Evolutionary conservation across 2,329 filamentous ascomycete genomes (phyloP).

Genomic region (Trichoderma atrobrunneum): DNA sequence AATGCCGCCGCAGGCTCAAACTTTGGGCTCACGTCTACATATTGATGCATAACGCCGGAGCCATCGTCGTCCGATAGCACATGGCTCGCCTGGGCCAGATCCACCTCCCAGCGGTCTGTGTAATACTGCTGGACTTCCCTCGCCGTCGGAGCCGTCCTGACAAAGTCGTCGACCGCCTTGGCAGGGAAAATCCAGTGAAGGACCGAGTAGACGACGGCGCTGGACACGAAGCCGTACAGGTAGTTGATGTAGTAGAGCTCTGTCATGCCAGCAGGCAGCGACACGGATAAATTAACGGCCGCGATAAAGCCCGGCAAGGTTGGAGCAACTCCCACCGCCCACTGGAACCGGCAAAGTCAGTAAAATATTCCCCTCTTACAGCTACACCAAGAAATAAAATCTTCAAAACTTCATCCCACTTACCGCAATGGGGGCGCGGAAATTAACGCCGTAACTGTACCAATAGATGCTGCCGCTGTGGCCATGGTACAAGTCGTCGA

Average conservation of each 20-base stretch:
- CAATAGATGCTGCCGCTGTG: constrained; percentile 37
- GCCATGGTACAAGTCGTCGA: constrained; percentile 36
- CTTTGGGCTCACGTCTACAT: not conserved
- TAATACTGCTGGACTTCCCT: constrained; percentile 31
- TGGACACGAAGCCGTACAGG: constrained; percentile 38
- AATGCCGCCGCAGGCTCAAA: not conserved
- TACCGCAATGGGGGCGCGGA: constrained; percentile 40
- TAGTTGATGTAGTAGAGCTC: constrained; percentile 41
- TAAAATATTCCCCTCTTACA: not conserved
- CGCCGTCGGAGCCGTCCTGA: constrained; percentile 25
- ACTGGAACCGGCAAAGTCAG: constrained; percentile 28
- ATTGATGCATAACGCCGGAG: constrained; percentile 9
- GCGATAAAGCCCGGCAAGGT: constrained; percentile 43
- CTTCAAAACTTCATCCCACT: not conserved
- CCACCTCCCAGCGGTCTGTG: constrained; percentile 33
- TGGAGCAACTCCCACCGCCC: constrained; percentile 39
- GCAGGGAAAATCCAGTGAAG: constrained; percentile 34
- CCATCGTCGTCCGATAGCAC: constrained; percentile 17
- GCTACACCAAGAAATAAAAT: not conserved
- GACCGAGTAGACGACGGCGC: constrained; percentile 30
- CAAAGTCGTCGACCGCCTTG: constrained; percentile 30
- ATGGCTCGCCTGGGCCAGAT: constrained; percentile 21
- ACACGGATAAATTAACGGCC: constrained; percentile 35
- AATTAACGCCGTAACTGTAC: constrained; percentile 41
- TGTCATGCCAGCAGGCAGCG: constrained; percentile 36